These are phyloP conservation scores for Zopfochytrium polystomum DNA, from an alignment of 371 early-diverging fungal genomes.

Conservation along the genomic window DNA sequence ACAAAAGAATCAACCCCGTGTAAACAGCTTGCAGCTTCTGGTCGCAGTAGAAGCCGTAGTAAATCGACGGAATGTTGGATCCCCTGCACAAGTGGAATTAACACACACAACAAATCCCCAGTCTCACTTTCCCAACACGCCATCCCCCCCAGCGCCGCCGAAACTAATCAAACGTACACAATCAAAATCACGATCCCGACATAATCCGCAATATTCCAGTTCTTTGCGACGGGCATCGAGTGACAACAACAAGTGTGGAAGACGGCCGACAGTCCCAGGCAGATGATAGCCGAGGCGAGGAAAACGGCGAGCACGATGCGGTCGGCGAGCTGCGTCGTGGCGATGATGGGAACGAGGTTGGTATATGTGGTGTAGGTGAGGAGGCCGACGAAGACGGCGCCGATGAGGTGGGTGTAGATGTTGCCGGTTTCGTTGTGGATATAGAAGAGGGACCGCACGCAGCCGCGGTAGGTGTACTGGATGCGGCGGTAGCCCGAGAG, in stretches of 20 bases:
- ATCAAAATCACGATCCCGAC: conserved; percentile 72
- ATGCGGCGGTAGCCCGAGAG: conserved; percentile 17
- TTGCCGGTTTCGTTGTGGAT: conserved; percentile 89
- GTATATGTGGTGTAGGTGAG: not conserved
- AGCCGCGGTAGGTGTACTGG: not conserved
- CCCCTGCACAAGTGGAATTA: conserved; percentile 23
- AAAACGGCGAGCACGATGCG: conserved; percentile 24
- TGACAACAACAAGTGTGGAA: conserved; percentile 90
- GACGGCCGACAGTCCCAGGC: conserved; percentile 73
- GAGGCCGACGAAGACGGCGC: conserved; percentile 59
- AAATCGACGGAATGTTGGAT: conserved; percentile 40
- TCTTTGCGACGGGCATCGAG: conserved; percentile 58
- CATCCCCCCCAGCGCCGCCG: not conserved
- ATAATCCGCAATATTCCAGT: conserved; percentile 75
- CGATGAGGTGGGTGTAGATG: conserved; percentile 81
- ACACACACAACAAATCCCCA: not conserved
- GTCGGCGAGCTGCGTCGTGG: conserved; percentile 11
- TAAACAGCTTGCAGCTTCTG: conserved; percentile 60
- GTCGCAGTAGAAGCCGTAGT: conserved; percentile 68
- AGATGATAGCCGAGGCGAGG: conserved; percentile 68
- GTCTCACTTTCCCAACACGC: not conserved
- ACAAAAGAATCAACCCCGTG: conserved; percentile 54
- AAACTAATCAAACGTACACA: conserved; percentile 11
- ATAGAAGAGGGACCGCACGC: conserved; percentile 65
- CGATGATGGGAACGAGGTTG: conserved; percentile 1